Conservation (phyloP, 2,329 filamentous ascomycete genomes). For the Ceratocystis huliohia region DNA sequence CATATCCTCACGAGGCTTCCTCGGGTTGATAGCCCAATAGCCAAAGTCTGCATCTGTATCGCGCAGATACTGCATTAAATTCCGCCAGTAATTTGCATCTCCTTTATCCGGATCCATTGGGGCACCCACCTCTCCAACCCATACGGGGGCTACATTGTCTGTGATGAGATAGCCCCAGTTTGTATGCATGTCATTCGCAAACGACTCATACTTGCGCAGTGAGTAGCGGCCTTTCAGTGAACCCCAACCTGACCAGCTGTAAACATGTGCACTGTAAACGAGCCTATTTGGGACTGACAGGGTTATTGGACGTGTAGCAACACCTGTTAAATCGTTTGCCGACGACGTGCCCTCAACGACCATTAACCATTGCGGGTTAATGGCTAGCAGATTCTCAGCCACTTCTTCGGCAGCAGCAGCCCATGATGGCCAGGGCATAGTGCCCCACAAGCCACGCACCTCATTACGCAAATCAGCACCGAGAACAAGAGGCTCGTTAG, state of each 20-base stretch:
- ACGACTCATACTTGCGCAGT: conserved; percentile 48
- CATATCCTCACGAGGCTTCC: conserved; percentile 46
- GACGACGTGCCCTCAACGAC: conserved; percentile 56
- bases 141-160: conserved; percentile 40
- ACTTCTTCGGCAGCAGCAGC: conserved; percentile 50
- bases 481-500: conserved; percentile 48
- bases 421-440: conserved; percentile 54
- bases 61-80: conserved; percentile 47
- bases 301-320: conserved; percentile 40
- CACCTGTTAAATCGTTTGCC: conserved; percentile 50
- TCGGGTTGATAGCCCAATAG: conserved; percentile 58
- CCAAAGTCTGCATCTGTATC: conserved; percentile 51
- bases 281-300: conserved; percentile 43
- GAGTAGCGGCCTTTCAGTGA: conserved; percentile 46
- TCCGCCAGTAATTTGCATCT: conserved; percentile 52
- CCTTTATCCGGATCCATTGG: conserved; percentile 40
- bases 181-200: conserved; percentile 46
- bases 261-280: conserved; percentile 57
- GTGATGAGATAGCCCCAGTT: conserved; percentile 54
- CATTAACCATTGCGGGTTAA: conserved; percentile 53
- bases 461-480: conserved; percentile 57
- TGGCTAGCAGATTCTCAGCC: conserved; percentile 45
- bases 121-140: conserved; percentile 56
- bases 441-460: conserved; percentile 55
- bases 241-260: conserved; percentile 59